Percentiles rank a stretch among this genome's conserved stretches.
phyloP scores from a whole-genome alignment of 1,139 yeast species.

The Debaryomyces sp. region DNA sequence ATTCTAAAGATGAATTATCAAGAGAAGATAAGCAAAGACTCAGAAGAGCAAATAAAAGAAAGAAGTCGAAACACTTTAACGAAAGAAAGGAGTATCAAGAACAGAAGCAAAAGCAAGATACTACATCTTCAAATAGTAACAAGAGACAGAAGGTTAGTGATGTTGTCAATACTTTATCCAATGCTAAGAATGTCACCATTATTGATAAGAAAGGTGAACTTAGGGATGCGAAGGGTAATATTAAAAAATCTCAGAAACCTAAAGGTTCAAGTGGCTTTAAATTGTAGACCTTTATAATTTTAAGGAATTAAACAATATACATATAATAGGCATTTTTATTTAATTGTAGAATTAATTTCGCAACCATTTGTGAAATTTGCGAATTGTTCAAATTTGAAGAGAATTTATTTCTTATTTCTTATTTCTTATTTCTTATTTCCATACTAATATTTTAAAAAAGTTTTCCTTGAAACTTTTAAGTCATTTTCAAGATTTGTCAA shows the following conservation, averaged over 20 bases:
- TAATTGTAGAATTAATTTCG: not conserved
- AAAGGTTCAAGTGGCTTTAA: conserved; percentile 5
- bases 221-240: conserved; percentile 72
- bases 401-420: no score
- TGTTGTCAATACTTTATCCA: conserved; percentile 72
- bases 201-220: conserved; percentile 78
- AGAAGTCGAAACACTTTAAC: conserved; percentile 60
- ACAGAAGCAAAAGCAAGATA: conserved; percentile 14
- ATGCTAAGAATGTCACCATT: conserved; percentile 76
- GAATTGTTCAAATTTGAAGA: not conserved
- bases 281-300: not conserved
- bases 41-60: conserved; percentile 85
- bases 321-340: not conserved
- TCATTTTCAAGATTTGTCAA: conserved; percentile 1
- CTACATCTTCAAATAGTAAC: conserved; percentile 23
- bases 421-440: no score
- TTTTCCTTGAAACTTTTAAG: no score
- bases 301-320: not conserved
- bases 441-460: no score
- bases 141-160: conserved; percentile 63
- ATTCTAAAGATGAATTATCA: conserved; percentile 80
- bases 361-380: not conserved
- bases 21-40: conserved; percentile 86
- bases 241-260: conserved; percentile 35
- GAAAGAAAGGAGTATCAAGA: conserved; percentile 33